Conservation (phyloP, 768 basidiomycete genomes). For the Macrolepiota fuliginosa region DNA sequence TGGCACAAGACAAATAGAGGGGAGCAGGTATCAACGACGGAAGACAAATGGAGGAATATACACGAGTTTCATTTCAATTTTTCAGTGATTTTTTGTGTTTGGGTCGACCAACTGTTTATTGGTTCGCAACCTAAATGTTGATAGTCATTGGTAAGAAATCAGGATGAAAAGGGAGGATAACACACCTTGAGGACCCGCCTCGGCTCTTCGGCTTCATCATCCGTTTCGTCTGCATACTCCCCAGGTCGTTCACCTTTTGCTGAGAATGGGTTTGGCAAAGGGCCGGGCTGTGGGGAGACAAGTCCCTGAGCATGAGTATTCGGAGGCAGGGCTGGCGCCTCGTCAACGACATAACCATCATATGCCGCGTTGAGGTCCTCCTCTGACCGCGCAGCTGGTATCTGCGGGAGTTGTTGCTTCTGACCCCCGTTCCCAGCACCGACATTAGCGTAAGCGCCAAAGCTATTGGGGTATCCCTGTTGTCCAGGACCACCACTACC, state of each 20-base stretch:
- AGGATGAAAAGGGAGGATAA: not conserved
- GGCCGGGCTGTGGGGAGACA: not conserved
- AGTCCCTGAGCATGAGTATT: not conserved
- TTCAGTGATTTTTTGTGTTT: not conserved
- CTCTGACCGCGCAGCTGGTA: slow-evolving; percentile 1
- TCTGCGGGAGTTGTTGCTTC: not conserved
- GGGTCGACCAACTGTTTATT: slow-evolving; percentile 10
- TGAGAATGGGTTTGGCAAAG: slow-evolving; percentile 21
- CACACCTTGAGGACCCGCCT: slow-evolving; percentile 32
- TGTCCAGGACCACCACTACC: not conserved
- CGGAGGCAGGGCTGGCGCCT: not conserved
- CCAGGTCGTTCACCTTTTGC: slow-evolving; percentile 13
- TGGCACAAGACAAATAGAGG: not conserved
- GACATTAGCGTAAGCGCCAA: not conserved
- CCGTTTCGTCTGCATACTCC: slow-evolving; percentile 19
- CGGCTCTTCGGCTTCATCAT: slow-evolving; percentile 25
- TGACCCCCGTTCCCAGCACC: not conserved
- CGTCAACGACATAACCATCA: slow-evolving; percentile 30
- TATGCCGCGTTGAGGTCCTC: slow-evolving; percentile 25
- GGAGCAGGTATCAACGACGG: not conserved
- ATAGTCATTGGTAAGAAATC: not conserved
- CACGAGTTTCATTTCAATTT: not conserved
- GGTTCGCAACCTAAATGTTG: slow-evolving; percentile 25
- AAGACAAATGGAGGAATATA: not conserved
- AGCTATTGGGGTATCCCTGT: slow-evolving; percentile 8